A percentile compares a stretch with the other conserved stretches of the same genome.
phyloP scores from a whole-genome alignment of 2,329 filamentous ascomycete species.

The Teratosphaeria zuluensis region DNA sequence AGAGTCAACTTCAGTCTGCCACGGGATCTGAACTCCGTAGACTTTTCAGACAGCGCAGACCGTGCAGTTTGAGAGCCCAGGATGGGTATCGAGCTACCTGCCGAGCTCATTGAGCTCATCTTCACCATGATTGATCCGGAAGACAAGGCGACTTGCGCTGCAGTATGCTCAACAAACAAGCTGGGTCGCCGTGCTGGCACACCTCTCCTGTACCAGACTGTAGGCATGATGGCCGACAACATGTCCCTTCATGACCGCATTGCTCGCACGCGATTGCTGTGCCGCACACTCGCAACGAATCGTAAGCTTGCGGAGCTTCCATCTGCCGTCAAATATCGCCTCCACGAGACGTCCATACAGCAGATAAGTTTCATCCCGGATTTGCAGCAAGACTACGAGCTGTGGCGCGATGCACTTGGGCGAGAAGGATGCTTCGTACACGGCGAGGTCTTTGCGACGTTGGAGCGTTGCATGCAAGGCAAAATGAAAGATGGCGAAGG shows the following conservation, averaged over 20 bases:
- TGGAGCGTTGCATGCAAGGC: background rate
- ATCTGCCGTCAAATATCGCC: background rate
- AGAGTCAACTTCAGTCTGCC: too few species aligned
- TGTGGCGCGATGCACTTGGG: background rate
- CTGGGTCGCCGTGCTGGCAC: background rate
- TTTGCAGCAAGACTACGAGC: background rate
- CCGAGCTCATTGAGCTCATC: background rate
- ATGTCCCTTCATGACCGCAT: background rate
- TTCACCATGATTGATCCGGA: background rate
- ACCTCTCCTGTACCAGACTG: background rate
- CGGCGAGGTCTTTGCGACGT: background rate
- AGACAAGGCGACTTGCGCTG: constrained; percentile 6
- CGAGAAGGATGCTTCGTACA: background rate
- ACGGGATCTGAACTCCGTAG: too few species aligned
- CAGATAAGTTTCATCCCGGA: background rate
- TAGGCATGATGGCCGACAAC: background rate
- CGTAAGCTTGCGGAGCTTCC: background rate
- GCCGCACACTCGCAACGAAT: background rate
- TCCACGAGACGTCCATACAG: background rate
- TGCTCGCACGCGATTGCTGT: background rate
- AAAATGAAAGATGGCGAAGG: background rate
- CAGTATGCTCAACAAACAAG: background rate
- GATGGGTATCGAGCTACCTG: background rate
- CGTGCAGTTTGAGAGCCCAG: background rate
- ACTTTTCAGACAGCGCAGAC: background rate